phyloP scores from a whole-genome alignment of 177 flowering plant species.

The Vitis hybrid region DNA sequence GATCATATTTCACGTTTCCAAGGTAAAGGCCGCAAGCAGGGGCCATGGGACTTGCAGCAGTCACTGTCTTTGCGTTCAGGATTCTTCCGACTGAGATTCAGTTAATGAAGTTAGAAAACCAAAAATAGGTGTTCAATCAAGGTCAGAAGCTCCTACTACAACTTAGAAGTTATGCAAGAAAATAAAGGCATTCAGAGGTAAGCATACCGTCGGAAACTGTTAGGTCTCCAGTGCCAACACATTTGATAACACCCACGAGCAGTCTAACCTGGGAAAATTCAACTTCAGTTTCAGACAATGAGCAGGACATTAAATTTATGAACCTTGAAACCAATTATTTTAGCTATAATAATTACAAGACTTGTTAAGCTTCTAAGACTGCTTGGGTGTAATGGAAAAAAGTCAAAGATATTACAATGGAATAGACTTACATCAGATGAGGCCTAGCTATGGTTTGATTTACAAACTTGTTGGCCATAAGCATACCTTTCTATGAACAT shows the following conservation, averaged over 20 bases:
- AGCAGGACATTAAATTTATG: too few species aligned
- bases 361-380: too few species aligned
- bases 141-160: not conserved
- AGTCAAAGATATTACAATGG: too few species aligned
- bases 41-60: conserved; percentile 88
- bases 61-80: conserved; percentile 68
- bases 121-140: not conserved
- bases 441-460: too few species aligned
- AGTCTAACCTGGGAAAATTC: conserved; percentile 64
- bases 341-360: too few species aligned
- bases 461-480: too few species aligned
- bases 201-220: conserved; percentile 63
- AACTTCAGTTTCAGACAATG: not conserved
- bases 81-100: conserved; percentile 69
- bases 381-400: too few species aligned
- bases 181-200: not conserved
- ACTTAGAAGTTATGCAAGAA: not conserved
- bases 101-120: not conserved
- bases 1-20: conserved; percentile 79
- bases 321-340: too few species aligned
- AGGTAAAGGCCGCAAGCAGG: conserved; percentile 95
- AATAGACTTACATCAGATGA: too few species aligned
- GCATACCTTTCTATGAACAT: too few species aligned
- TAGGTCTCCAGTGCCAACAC: conserved; percentile 79
- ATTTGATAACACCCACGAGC: conserved; percentile 85